These are phyloP conservation scores for Pulveroboletus sp. DNA, from an alignment of 768 basidiomycete genomes.

Conservation along the genomic window DNA sequence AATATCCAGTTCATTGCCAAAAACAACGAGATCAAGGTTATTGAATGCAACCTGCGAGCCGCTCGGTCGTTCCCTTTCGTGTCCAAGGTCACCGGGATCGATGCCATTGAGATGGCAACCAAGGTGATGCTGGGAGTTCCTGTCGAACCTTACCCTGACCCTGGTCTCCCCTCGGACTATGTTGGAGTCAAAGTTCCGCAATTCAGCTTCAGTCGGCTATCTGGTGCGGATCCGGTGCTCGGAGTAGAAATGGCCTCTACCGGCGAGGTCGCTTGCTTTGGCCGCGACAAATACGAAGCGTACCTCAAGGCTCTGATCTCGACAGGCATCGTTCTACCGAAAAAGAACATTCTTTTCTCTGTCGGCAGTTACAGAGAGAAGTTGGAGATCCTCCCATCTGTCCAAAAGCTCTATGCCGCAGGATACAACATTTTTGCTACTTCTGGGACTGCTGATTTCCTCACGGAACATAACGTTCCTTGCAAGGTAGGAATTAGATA, in stretches of 20 bases:
- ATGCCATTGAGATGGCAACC: slow-evolving; percentile 98
- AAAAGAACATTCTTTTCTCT: slow-evolving; percentile 97
- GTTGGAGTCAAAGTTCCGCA: slow-evolving; percentile 99
- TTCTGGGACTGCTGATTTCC: slow-evolving; percentile 95
- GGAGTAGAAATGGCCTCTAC: slow-evolving; percentile 99
- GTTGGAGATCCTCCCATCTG: slow-evolving; percentile 90
- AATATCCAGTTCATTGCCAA: slow-evolving; percentile 99
- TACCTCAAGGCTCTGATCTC: slow-evolving; percentile 97
- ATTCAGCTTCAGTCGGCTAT: slow-evolving; percentile 95
- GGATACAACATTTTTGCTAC: slow-evolving; percentile 98
- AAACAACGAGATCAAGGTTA: slow-evolving; percentile 99
- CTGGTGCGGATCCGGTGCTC: slow-evolving; percentile 94
- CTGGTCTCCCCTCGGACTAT: slow-evolving; percentile 85
- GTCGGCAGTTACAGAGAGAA: slow-evolving; percentile 98
- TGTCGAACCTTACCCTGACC: slow-evolving; percentile 86
- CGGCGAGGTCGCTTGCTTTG: slow-evolving; percentile 98
- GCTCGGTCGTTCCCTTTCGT: slow-evolving; percentile 99
- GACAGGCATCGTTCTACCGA: slow-evolving; percentile 90
- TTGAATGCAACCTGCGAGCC: slow-evolving; percentile 97
- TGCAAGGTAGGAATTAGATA: slow-evolving; percentile 67
- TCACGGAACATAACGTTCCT: slow-evolving; percentile 93
- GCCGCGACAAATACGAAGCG: slow-evolving; percentile 95
- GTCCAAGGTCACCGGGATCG: slow-evolving; percentile 95
- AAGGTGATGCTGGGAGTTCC: slow-evolving; percentile 96
- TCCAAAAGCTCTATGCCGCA: slow-evolving; percentile 89